phyloP scores from a whole-genome alignment of 2,329 filamentous ascomycete species.

The Colletotrichum acutatum region DNA sequence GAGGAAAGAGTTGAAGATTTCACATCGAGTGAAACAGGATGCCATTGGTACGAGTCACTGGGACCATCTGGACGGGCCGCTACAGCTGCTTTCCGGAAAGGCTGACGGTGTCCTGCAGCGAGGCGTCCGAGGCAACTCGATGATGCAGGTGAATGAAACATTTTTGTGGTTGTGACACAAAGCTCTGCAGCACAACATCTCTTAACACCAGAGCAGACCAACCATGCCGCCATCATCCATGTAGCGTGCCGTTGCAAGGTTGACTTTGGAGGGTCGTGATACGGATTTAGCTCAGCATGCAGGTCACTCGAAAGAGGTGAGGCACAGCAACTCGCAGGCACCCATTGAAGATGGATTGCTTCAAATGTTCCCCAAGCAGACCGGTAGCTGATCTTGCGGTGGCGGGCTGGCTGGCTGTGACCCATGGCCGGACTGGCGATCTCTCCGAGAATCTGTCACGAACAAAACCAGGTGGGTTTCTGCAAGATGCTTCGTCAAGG shows the following conservation, averaged over 20 bases:
- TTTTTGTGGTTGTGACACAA: constrained; percentile 22
- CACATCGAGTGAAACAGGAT: constrained; percentile 25
- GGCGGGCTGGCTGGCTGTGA: constrained; percentile 6
- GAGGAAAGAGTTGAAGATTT: constrained; percentile 28
- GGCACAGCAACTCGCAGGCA: constrained; percentile 19
- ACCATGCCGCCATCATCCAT: constrained; percentile 20
- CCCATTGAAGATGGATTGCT: constrained; percentile 10
- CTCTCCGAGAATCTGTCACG: constrained; percentile 22
- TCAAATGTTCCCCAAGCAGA: constrained; percentile 1
- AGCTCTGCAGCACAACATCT: constrained; percentile 28
- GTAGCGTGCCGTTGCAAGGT: constrained; percentile 27
- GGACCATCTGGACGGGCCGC: constrained; percentile 30
- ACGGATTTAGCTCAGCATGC: constrained; percentile 34
- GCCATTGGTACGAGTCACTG: constrained; percentile 23
- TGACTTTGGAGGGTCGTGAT: constrained; percentile 19
- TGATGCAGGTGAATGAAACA: constrained; percentile 36
- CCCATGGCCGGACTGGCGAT: constrained; percentile 24
- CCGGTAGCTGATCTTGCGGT: constrained; percentile 32
- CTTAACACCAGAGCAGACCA: constrained; percentile 15
- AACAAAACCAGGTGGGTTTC: constrained; percentile 15
- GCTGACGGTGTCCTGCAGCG: constrained; percentile 26
- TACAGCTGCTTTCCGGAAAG: constrained; percentile 33
- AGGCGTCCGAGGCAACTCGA: constrained; percentile 33
- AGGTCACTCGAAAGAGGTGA: constrained; percentile 30
- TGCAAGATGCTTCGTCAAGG: constrained; percentile 22